These are phyloP conservation scores for Nicotiana paniculata DNA, from an alignment of 257 asterid species.

Conservation along the genomic window DNA sequence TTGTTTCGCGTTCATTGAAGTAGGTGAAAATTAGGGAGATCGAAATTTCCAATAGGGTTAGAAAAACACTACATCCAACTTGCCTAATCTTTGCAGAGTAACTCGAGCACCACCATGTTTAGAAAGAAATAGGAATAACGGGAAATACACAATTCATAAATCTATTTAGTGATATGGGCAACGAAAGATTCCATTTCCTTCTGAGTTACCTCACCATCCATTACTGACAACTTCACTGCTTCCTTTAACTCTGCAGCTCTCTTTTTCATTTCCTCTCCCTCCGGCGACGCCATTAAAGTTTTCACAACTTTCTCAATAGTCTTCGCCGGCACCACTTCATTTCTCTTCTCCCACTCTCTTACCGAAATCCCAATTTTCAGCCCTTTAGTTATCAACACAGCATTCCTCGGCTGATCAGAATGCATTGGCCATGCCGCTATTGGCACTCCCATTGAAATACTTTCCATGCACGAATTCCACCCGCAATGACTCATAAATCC, in stretches of 20 bases:
- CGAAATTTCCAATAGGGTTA: no score
- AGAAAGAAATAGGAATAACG: neutral
- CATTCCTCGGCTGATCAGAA: conserved; percentile 21
- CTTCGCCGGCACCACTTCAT: conserved; percentile 17
- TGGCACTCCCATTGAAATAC: conserved; percentile 22
- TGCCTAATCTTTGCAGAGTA: no score
- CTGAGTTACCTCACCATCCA: conserved; percentile 23
- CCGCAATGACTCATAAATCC: conserved; percentile 25
- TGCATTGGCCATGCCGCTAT: conserved; percentile 26
- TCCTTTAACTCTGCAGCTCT: conserved; percentile 31
- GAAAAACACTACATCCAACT: no score
- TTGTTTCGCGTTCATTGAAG: no score
- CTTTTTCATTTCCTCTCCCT: conserved; percentile 40
- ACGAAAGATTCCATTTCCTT: conserved; percentile 34
- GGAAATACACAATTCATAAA: neutral
- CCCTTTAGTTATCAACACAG: conserved; percentile 2
- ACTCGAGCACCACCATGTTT: neutral
- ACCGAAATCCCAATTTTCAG: conserved; percentile 18
- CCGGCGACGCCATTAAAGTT: conserved; percentile 35
- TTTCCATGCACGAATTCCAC: conserved; percentile 21
- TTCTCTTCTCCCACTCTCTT: conserved; percentile 21
- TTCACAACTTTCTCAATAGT: conserved; percentile 27
- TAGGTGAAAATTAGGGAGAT: no score
- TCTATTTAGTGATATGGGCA: conserved; percentile 26
- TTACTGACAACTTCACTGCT: conserved; percentile 14